These are phyloP conservation scores for Penicillium brevicompactum DNA, from an alignment of 2,329 filamentous ascomycete genomes.

Conservation along the genomic window DNA sequence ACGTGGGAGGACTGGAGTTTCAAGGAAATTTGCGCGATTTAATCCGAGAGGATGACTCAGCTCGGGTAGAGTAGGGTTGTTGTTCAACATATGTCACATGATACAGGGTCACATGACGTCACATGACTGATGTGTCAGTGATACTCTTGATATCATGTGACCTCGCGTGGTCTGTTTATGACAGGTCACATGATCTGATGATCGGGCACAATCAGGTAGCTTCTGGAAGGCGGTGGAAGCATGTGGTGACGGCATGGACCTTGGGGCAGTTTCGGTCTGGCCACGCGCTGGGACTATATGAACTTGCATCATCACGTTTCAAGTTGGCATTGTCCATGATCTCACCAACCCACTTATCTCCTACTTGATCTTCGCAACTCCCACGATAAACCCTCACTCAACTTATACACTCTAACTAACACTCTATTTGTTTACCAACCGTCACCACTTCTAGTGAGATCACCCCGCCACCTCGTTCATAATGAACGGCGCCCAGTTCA, in stretches of 20 bases:
- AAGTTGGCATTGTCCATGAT: background rate
- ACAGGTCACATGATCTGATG: constrained; percentile 11
- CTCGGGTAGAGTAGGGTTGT: background rate
- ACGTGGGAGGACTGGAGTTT: background rate
- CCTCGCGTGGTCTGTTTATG: background rate
- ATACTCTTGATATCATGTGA: background rate
- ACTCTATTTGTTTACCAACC: background rate
- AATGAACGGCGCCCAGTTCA: constrained; percentile 68
- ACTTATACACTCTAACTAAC: background rate
- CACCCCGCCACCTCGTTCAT: constrained; percentile 21
- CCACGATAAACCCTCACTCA: background rate
- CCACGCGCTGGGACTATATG: constrained; percentile 23
- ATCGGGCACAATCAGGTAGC: constrained; percentile 11
- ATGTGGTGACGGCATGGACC: constrained; percentile 32
- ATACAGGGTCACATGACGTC: background rate
- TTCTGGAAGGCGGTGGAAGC: constrained; percentile 43
- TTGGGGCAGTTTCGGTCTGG: constrained; percentile 15
- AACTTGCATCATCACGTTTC: constrained; percentile 14
- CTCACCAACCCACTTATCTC: background rate
- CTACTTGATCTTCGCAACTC: background rate
- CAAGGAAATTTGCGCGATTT: constrained; percentile 9
- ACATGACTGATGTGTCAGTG: too few species aligned
- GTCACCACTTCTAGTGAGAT: constrained; percentile 3
- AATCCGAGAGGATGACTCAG: constrained; percentile 6
- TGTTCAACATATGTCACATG: background rate